A percentile compares a stretch with the other conserved stretches of the same genome.
These are phyloP conservation scores for Celoporthe dispersa DNA, from an alignment of 2,329 filamentous ascomycete species.

Conservation along the genomic window DNA sequence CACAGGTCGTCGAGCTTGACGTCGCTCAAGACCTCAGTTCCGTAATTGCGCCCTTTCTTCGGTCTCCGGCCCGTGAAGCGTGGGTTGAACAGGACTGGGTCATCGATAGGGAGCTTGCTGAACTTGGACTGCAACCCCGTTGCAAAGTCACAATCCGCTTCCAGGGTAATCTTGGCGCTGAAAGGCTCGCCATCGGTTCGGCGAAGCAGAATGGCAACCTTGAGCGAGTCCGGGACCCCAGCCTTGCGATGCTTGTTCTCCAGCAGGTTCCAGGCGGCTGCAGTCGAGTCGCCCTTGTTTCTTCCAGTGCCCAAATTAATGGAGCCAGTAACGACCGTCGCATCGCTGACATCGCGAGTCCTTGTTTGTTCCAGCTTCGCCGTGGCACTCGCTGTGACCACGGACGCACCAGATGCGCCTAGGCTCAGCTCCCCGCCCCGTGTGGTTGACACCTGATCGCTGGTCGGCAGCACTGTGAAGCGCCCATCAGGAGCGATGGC, in stretches of 20 bases:
- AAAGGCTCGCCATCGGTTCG: background rate
- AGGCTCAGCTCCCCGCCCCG: background rate
- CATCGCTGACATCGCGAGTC: constrained; percentile 4
- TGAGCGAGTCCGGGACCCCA: background rate
- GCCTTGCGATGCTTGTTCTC: constrained; percentile 10
- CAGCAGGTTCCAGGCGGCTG: constrained; percentile 1
- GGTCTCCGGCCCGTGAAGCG: background rate
- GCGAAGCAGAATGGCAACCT: constrained; percentile 7
- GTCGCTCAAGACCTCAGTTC: background rate
- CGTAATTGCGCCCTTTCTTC: constrained; percentile 1
- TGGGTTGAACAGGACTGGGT: constrained; percentile 12
- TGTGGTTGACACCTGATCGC: background rate
- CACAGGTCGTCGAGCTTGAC: background rate
- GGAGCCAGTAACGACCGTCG: background rate
- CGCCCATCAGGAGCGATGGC: constrained; percentile 1
- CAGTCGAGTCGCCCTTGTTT: constrained; percentile 15
- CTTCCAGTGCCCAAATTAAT: constrained; percentile 4
- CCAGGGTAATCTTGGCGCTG: constrained; percentile 2
- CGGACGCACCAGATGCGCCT: background rate
- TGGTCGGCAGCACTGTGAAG: background rate
- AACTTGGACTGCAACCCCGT: background rate
- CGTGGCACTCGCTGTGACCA: background rate
- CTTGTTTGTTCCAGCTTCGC: constrained; percentile 2
- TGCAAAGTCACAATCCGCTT: constrained; percentile 3
- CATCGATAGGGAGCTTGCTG: background rate